Evolutionary conservation across 2,329 filamentous ascomycete species (phyloP), one percentile per base, ranked within the genome.

Genomic region (Fusarium euwallaceae): DNA sequence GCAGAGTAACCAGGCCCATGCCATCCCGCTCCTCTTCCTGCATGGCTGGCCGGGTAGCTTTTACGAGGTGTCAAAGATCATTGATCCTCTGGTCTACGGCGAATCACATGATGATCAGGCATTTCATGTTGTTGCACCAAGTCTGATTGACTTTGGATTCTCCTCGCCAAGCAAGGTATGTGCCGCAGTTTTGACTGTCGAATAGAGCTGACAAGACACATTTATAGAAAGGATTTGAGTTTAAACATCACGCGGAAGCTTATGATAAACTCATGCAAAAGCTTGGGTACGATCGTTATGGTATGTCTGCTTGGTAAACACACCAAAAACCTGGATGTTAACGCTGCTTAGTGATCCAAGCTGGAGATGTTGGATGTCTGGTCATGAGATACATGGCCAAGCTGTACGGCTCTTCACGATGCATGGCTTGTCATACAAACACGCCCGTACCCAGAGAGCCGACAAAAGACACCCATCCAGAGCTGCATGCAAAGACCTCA

Each of bases 11-110:
- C 82, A 82, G 5, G 73, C 85, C 2, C 82, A 84, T 39, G 89
- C 89, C 1, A 88, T 93, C 45, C 91, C 92, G 0, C 79, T 93
- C 22, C 81, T 93, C 4, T 92, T 93, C 29, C 27, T 71, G 16
- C 69, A 72, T 24, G 69, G 69, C 17, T 72, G 69, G 69, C 69
- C 69, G 10, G 69, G 69, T 1, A 65, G 65, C 9, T 71, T 71
- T 32, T 10, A 65, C 22, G 68, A 71, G 37, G 69, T 61, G 17
- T 37, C 37, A 12, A 68, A 68, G 41, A 68, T 71, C 9, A 12
- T 64, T 5, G n/a, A 61, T 20, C 39, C 41, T 17, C 37, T 71
- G 12, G 61, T 62, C 7, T 8, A 51, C 14, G 65, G 60, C 4
- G 36, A 22, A 11, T 24, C 17, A 29, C 4, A 24, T 8, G 60